These are phyloP conservation scores for Epichloe festucae DNA, from an alignment of 2,329 filamentous ascomycete species.

Conservation along the genomic window DNA sequence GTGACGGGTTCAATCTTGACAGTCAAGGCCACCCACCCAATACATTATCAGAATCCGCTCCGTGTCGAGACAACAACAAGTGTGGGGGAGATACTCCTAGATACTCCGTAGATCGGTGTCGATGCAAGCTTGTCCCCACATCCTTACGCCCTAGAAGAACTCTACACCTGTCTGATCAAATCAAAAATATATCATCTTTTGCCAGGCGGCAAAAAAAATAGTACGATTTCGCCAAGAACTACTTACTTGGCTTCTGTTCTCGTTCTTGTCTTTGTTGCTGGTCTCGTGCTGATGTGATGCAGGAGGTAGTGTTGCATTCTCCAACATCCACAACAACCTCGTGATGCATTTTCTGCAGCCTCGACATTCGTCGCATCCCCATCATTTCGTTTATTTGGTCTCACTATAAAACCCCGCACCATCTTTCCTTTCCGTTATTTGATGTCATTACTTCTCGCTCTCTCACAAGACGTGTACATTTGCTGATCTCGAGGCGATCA, in stretches of 20 bases:
- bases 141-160: background rate
- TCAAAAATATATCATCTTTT: background rate
- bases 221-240: background rate
- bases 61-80: background rate
- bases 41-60: background rate
- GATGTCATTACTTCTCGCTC: background rate
- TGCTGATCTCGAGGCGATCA: background rate
- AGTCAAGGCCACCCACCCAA: background rate
- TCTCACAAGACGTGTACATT: background rate
- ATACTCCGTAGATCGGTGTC: background rate
- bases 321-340: background rate
- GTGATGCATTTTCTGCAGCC: background rate
- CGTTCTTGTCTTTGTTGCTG: background rate
- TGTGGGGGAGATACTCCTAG: background rate
- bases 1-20: background rate
- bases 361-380: background rate
- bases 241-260: background rate
- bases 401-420: background rate
- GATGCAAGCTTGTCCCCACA: background rate
- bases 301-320: conserved; percentile 3
- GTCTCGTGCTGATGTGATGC: conserved; percentile 1
- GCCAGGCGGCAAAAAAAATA: background rate
- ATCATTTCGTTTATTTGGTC: background rate
- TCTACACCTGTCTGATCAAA: background rate
- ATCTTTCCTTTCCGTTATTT: background rate